phyloP scores from a whole-genome alignment of 805 yeast species.

The Metschnikowia anglica region DNA sequence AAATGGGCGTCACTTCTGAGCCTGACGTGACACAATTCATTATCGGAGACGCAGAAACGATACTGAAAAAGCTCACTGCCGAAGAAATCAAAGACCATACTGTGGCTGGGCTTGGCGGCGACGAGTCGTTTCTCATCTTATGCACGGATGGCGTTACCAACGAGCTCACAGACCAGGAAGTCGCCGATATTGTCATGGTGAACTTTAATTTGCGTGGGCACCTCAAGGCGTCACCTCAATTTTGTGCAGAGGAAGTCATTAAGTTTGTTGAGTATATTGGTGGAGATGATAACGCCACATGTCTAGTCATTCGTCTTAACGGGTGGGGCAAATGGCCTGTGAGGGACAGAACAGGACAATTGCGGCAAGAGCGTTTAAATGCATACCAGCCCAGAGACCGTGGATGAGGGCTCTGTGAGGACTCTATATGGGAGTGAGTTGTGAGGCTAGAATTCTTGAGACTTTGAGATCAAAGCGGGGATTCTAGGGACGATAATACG shows the following conservation, averaged over 20 bases:
- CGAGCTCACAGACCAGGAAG: slow-evolving; percentile 81
- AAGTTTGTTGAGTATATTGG: slow-evolving; percentile 82
- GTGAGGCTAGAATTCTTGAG: no score
- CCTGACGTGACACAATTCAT: slow-evolving; percentile 77
- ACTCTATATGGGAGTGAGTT: no score
- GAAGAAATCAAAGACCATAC: slow-evolving; percentile 38
- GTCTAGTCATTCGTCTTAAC: slow-evolving; percentile 69
- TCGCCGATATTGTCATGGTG: slow-evolving; percentile 80
- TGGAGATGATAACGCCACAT: slow-evolving; percentile 95
- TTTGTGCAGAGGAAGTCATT: slow-evolving; percentile 81
- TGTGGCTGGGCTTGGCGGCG: slow-evolving; percentile 63
- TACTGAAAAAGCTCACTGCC: slow-evolving; percentile 38
- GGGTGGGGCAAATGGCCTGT: slow-evolving; percentile 97
- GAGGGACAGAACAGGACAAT: slow-evolving; percentile 76
- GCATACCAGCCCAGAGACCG: slow-evolving; percentile 39
- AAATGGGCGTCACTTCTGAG: slow-evolving; percentile 85
- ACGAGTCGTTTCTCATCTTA: slow-evolving; percentile 80
- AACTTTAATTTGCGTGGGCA: slow-evolving; percentile 64
- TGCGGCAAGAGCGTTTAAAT: slow-evolving; percentile 68
- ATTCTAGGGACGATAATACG: no score
- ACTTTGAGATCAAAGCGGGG: no score
- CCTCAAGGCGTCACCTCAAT: slow-evolving; percentile 74
- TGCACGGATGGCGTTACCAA: slow-evolving; percentile 88
- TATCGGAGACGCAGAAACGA: slow-evolving; percentile 53
- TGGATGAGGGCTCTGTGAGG: slow-evolving; percentile 1